A percentile compares a stretch with the other conserved stretches of the same genome.
Evolutionary conservation across 768 basidiomycete genomes (phyloP).

Genomic region (Gyrodon lividus): DNA sequence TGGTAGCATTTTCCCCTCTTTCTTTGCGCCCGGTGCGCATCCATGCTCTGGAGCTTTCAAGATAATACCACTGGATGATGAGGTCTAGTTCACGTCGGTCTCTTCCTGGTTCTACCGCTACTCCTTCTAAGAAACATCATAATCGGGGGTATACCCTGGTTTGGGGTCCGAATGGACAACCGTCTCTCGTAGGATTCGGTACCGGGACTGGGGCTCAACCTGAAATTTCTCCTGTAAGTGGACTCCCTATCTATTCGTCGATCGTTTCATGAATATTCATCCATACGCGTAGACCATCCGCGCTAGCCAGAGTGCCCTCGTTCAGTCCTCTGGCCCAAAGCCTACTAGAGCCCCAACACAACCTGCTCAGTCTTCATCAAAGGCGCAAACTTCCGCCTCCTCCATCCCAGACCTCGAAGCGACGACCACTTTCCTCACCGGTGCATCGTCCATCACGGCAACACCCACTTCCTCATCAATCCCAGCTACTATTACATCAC

Average conservation of each 20-base stretch:
- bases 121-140: slow-evolving; percentile 11
- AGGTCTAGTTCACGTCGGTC: slow-evolving; percentile 7
- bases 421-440: slow-evolving; percentile 11
- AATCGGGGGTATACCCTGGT: slow-evolving; percentile 24
- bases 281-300: slow-evolving; percentile 8
- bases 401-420: slow-evolving; percentile 19
- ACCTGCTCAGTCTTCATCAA: slow-evolving; percentile 1
- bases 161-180: slow-evolving; percentile 27
- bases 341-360: not conserved
- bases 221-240: slow-evolving; percentile 5
- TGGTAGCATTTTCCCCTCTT: no score
- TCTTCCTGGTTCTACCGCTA: not conserved
- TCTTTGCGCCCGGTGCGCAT: slow-evolving; percentile 31
- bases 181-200: slow-evolving; percentile 25
- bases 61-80: slow-evolving; percentile 18
- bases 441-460: slow-evolving; percentile 1
- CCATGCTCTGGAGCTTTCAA: slow-evolving; percentile 16
- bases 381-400: slow-evolving; percentile 5
- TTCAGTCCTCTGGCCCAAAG: not conserved
- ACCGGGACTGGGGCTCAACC: slow-evolving; percentile 3
- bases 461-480: not conserved
- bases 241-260: not conserved
- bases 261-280: not conserved
- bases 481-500: slow-evolving; percentile 4
- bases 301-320: not conserved